A percentile compares a stretch with the other conserved stretches of the same genome.
phyloP scores from a whole-genome alignment of 805 yeast genomes.

The Zygotorulaspora sp. region DNA sequence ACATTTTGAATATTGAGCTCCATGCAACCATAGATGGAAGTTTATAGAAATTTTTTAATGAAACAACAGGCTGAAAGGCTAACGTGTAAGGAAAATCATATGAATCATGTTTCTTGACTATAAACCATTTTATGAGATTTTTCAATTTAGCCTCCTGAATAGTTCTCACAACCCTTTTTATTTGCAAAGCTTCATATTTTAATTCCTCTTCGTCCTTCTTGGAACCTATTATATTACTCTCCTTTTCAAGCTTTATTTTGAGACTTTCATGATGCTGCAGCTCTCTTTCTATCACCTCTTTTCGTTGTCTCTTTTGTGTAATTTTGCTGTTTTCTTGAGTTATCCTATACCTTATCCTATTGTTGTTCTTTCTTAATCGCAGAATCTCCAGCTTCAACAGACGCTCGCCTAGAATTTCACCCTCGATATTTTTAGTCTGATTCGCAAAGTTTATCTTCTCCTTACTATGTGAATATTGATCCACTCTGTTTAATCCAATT shows the following conservation, averaged over 20 bases:
- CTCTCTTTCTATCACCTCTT: conserved; percentile 1
- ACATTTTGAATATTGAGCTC: conserved; percentile 23
- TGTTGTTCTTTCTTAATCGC: conserved; percentile 18
- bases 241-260: background rate
- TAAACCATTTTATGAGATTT: conserved; percentile 21
- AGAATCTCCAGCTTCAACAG: conserved; percentile 16
- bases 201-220: conserved; percentile 1
- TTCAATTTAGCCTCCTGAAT: conserved; percentile 13
- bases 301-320: conserved; percentile 7
- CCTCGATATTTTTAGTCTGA: conserved; percentile 7
- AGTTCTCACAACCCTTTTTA: conserved; percentile 13
- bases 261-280: background rate
- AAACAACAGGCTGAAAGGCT: conserved; percentile 26
- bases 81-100: conserved; percentile 25
- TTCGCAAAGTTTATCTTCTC: background rate
- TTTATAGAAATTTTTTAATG: conserved; percentile 20
- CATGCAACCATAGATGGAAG: conserved; percentile 21
- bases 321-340: conserved; percentile 12
- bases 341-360: conserved; percentile 16
- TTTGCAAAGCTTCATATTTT: conserved; percentile 13
- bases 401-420: conserved; percentile 14
- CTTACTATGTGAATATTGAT: background rate
- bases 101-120: conserved; percentile 20
- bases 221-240: background rate
- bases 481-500: conserved; percentile 14